Evolutionary conservation across 2,329 filamentous ascomycete genomes (phyloP).

Genomic region (Coniochaeta prunicola): DNA sequence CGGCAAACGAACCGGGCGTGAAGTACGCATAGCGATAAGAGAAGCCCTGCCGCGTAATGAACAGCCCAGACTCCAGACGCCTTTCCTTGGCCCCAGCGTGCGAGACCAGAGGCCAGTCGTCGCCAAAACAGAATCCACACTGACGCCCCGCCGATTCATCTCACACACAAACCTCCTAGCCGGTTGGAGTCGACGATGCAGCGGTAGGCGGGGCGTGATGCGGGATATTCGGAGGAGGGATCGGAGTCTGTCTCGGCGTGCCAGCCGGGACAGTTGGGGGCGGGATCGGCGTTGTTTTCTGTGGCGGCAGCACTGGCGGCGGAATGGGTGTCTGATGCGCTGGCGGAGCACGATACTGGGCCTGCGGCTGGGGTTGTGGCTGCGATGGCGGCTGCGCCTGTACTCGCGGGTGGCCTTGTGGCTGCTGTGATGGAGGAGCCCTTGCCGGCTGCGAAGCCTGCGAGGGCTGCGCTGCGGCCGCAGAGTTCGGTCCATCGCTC

Average conservation of each 20-base stretch:
- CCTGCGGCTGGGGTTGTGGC: neutral
- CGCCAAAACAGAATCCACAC: neutral
- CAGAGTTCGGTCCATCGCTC: constrained; percentile 1
- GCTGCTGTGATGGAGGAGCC: neutral
- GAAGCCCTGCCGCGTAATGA: too few relatives aligned
- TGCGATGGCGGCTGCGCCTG: neutral
- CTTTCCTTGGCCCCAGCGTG: neutral
- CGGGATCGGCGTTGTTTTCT: constrained; percentile 14
- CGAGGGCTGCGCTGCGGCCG: constrained; percentile 1
- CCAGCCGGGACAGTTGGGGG: constrained; percentile 15
- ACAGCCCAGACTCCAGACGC: neutral
- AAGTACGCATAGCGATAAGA: too few relatives aligned
- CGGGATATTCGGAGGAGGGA: constrained; percentile 19
- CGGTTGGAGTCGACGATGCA: constrained; percentile 7
- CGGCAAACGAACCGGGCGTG: too few relatives aligned
- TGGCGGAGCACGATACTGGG: constrained; percentile 6
- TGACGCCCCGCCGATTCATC: neutral
- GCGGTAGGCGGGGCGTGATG: constrained; percentile 8
- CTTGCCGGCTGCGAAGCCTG: neutral
- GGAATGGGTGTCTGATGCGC: constrained; percentile 1
- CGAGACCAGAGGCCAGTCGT: neutral
- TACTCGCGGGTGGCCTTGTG: neutral
- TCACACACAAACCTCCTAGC: constrained; percentile 1
- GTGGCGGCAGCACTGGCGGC: neutral
- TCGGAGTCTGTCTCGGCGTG: constrained; percentile 16